Percentiles rank a stretch among this genome's conserved stretches.
These are phyloP conservation scores for bread wheat (Triticum aestivum) DNA, from an alignment of 176 grass and related monocot genomes.

Conservation along the genomic window IWGSC_CS_RefSeq_v2.1 NC_057795.1:63892405-63892904, in stretches of 20 bases:
- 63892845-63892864: slow-evolving; percentile 77
- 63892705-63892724: slow-evolving; percentile 92
- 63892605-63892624: slow-evolving; percentile 97
- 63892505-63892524: slow-evolving; percentile 80
- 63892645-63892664: slow-evolving; percentile 80
- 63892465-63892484: slow-evolving; percentile 79
- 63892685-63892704: slow-evolving; percentile 88
- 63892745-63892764: slow-evolving; percentile 80
- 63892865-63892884: slow-evolving; percentile 71
- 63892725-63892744: slow-evolving; percentile 46
- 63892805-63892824: slow-evolving; percentile 82
- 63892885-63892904: slow-evolving; percentile 82
- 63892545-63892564: slow-evolving; percentile 90
- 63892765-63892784: slow-evolving; percentile 92
- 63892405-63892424: slow-evolving; percentile 53
- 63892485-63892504: slow-evolving; percentile 81
- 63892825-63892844: slow-evolving; percentile 85
- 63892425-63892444: slow-evolving; percentile 75
- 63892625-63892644: slow-evolving; percentile 88
- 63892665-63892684: slow-evolving; percentile 87
- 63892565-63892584: slow-evolving; percentile 75
- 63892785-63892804: slow-evolving; percentile 83
- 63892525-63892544: slow-evolving; percentile 90
- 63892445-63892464: slow-evolving; percentile 86
- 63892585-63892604: slow-evolving; percentile 83